Conservation (phyloP, 306 rosid genomes). For the Hippophae rhamnoides region DNA sequence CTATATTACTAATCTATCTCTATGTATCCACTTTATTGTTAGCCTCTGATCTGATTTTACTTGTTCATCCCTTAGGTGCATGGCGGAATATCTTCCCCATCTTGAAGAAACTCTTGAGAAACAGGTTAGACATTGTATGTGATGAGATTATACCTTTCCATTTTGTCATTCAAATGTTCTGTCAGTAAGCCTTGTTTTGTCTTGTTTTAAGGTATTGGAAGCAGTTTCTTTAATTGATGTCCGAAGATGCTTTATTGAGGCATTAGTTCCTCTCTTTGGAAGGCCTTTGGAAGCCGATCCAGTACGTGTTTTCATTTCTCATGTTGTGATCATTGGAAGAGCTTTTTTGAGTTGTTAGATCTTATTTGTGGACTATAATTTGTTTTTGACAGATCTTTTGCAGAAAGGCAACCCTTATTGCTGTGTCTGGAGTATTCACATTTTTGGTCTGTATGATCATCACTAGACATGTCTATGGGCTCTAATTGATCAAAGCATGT, state of each 20-base stretch:
- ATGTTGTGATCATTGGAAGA: conserved; percentile 3
- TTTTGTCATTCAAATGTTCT: not conserved
- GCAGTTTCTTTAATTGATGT: conserved; percentile 69
- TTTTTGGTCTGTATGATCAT: conserved; percentile 55
- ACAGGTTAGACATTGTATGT: conserved; percentile 51
- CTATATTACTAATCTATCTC: not conserved
- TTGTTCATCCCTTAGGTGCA: conserved; percentile 52
- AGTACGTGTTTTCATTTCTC: conserved; percentile 29
- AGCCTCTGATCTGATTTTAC: conserved; percentile 15
- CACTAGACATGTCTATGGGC: conserved; percentile 4
- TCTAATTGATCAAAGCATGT: conserved; percentile 8
- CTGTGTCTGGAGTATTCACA: conserved; percentile 58
- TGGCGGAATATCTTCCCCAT: conserved; percentile 89
- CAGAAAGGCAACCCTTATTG: conserved; percentile 69
- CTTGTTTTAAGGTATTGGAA: conserved; percentile 54
- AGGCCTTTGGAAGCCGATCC: conserved; percentile 95
- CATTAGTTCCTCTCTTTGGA: conserved; percentile 57
- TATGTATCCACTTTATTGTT: conserved; percentile 2
- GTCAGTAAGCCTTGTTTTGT: not conserved
- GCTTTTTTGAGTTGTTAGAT: conserved; percentile 5
- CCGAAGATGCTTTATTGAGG: conserved; percentile 79
- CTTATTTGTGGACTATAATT: conserved; percentile 17
- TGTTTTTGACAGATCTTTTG: conserved; percentile 61
- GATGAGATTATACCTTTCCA: conserved; percentile 2
- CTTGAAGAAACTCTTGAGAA: conserved; percentile 81